A percentile compares a stretch with the other conserved stretches of the same genome.
Evolutionary conservation across 495 filamentous ascomycete genomes (phyloP).

Genomic region (Podospora pseudocomata): DNA sequence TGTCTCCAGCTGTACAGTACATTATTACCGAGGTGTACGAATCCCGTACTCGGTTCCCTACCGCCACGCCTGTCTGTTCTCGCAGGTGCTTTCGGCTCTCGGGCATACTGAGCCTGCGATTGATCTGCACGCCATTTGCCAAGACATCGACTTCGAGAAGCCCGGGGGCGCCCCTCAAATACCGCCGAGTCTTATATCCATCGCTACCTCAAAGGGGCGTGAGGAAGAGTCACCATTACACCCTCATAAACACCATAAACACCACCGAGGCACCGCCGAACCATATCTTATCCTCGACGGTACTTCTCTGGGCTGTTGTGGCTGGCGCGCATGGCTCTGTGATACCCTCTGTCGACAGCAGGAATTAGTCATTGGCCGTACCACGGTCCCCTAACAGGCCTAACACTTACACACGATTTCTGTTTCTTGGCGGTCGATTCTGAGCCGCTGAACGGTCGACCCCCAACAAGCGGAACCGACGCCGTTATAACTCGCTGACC

Average conservation of each 20-base stretch:
- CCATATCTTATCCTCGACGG: not conserved
- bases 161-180: not conserved
- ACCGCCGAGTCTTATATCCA: slow-evolving; percentile 1
- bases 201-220: not conserved
- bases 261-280: not conserved
- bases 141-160: slow-evolving; percentile 12
- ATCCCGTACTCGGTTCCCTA: slow-evolving; percentile 1
- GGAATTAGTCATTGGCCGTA: slow-evolving; percentile 15
- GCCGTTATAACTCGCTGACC: slow-evolving; percentile 11
- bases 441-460: slow-evolving; percentile 9
- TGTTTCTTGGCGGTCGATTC: not conserved
- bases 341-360: not conserved
- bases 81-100: not conserved
- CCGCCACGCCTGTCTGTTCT: not conserved
- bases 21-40: not conserved
- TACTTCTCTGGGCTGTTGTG: not conserved
- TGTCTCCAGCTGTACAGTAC: not conserved
- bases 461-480: slow-evolving; percentile 14
- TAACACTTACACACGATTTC: slow-evolving; percentile 16
- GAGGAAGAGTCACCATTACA: not conserved
- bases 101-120: not conserved
- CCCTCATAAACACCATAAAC: not conserved
- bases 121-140: slow-evolving; percentile 11
- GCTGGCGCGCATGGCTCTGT: not conserved
- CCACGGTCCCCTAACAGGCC: slow-evolving; percentile 8